These are phyloP conservation scores for Talaromyces proteolyticus DNA, from an alignment of 495 filamentous ascomycete genomes.

Conservation along the genomic window DNA sequence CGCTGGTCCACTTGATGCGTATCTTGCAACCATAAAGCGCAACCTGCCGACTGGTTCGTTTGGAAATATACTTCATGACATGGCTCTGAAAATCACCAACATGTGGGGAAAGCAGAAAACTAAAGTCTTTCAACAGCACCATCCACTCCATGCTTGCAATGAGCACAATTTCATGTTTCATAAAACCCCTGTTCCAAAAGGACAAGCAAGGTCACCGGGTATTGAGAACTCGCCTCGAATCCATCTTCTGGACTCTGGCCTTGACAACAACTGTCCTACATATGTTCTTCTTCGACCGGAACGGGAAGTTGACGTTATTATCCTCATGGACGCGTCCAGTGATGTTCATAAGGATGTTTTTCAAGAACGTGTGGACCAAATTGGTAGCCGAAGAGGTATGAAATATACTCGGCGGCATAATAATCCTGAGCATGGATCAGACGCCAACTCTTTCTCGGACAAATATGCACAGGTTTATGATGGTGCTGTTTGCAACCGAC, in stretches of 20 bases:
- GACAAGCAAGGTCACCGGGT: constrained; percentile 3
- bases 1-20: constrained; percentile 5
- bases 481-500: neutral
- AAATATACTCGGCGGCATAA: neutral
- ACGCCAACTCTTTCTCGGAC: neutral
- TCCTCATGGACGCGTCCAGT: constrained; percentile 6
- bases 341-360: constrained; percentile 6
- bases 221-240: constrained; percentile 7
- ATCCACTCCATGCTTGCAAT: constrained; percentile 9
- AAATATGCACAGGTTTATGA: constrained; percentile 4
- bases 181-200: neutral
- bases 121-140: constrained; percentile 6
- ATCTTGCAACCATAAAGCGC: constrained; percentile 7
- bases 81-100: constrained; percentile 6
- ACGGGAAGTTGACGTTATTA: constrained; percentile 4
- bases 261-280: constrained; percentile 7
- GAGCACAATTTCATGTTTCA: constrained; percentile 8
- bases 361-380: constrained; percentile 4
- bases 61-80: constrained; percentile 2
- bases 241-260: constrained; percentile 4
- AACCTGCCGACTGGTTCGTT: constrained; percentile 5
- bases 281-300: constrained; percentile 5
- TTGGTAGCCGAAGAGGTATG: constrained; percentile 5
- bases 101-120: constrained; percentile 9
- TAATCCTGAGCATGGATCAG: neutral